Percentiles rank a stretch among this genome's conserved stretches.
phyloP scores from a whole-genome alignment of 2,329 filamentous ascomycete species.

The Lachnellula hyalina region DNA sequence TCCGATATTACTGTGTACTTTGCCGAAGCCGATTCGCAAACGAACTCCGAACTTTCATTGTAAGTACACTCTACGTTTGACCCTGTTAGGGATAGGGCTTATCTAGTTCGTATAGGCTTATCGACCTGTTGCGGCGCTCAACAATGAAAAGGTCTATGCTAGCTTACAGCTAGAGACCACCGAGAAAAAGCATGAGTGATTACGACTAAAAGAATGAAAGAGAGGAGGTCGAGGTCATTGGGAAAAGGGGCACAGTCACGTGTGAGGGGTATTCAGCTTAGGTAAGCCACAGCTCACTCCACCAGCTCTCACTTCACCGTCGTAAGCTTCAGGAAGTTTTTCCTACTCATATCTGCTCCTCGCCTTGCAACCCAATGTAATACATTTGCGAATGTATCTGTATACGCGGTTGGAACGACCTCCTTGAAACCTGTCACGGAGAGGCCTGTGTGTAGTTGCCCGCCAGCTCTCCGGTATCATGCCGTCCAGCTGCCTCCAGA shows the following conservation, averaged over 20 bases:
- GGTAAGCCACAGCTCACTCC: background rate
- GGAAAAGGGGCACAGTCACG: background rate
- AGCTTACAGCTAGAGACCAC: too few relatives aligned
- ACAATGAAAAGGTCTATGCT: too few relatives aligned
- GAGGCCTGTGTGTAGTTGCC: background rate
- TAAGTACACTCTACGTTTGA: too few relatives aligned
- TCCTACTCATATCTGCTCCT: background rate
- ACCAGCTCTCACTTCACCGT: background rate
- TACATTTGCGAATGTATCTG: background rate
- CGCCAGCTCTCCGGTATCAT: background rate
- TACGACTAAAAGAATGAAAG: background rate
- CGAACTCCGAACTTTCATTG: too few relatives aligned
- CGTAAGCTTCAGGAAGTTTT: background rate
- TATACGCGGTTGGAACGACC: background rate
- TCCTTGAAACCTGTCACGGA: background rate
- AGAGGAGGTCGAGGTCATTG: background rate
- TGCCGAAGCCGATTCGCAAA: too few relatives aligned
- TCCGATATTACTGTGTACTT: too few relatives aligned
- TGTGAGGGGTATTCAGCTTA: background rate
- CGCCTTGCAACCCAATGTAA: background rate
- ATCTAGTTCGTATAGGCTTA: too few relatives aligned
- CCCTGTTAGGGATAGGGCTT: too few relatives aligned
- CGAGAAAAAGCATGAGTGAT: background rate
- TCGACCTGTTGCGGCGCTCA: too few relatives aligned
- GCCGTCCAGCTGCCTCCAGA: constrained; percentile 2